Evolutionary conservation across 352 stramenopile species (phyloP).

Genomic region (Globisporangium nagaii): DNA sequence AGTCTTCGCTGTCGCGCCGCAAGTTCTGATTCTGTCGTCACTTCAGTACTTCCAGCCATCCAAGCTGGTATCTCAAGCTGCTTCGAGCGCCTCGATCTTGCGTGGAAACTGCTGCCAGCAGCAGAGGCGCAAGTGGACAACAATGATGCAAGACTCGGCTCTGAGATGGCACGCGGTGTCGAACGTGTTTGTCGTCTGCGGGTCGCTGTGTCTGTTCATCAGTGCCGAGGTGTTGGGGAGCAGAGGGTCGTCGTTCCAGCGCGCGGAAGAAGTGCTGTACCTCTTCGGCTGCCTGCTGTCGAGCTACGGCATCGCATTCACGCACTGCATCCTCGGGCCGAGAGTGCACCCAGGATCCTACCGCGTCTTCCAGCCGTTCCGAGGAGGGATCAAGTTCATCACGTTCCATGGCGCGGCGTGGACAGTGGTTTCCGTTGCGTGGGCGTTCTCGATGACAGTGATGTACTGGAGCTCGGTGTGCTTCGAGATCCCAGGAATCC

Average conservation of each 20-base stretch:
- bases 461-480: conserved; percentile 45
- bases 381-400: conserved; percentile 39
- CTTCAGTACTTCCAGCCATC: conserved; percentile 24
- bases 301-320: conserved; percentile 28
- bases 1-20: conserved; percentile 25
- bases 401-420: conserved; percentile 46
- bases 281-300: conserved; percentile 37
- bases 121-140: conserved; percentile 10
- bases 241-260: conserved; percentile 16
- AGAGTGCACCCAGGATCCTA: conserved; percentile 33
- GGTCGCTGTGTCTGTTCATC: conserved; percentile 26
- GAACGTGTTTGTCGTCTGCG: conserved; percentile 22
- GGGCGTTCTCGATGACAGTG: conserved; percentile 30
- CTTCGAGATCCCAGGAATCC: conserved; percentile 35
- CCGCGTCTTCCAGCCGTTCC: conserved; percentile 39
- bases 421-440: conserved; percentile 37
- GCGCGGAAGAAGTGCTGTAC: conserved; percentile 37
- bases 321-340: conserved; percentile 30
- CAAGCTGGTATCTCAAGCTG: too few relatives aligned
- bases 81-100: too few relatives aligned
- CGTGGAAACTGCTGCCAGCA: neutral
- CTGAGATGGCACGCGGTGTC: conserved; percentile 25
- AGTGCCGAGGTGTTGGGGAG: conserved; percentile 24
- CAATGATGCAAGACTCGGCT: conserved; percentile 14
- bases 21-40: conserved; percentile 31